Evolutionary conservation across 1,284 basidiomycete genomes (phyloP).

Genomic region (Crepidotus sp.): DNA sequence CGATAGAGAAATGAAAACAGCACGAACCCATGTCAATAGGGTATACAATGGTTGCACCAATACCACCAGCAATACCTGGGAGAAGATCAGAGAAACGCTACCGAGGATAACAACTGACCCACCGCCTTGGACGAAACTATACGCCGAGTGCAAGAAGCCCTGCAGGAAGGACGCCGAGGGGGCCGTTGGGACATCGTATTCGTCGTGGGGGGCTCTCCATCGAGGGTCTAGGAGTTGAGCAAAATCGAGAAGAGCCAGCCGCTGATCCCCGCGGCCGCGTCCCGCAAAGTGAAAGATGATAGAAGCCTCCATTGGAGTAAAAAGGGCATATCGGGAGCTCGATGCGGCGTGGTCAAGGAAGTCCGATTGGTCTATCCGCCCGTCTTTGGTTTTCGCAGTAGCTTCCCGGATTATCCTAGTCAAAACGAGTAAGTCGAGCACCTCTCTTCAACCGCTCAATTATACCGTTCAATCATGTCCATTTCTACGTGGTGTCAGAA

Average conservation of each 20-base stretch:
- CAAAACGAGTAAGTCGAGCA: conserved; percentile 14
- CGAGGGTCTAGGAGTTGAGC: conserved; percentile 81
- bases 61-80: conserved; percentile 78
- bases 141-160: conserved; percentile 55
- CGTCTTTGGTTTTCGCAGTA: conserved; percentile 83
- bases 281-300: conserved; percentile 96
- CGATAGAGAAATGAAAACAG: neutral
- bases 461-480: conserved; percentile 86
- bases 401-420: conserved; percentile 75
- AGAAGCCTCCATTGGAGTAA: conserved; percentile 92
- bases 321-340: conserved; percentile 80
- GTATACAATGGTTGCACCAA: conserved; percentile 90
- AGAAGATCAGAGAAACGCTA: conserved; percentile 7
- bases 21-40: conserved; percentile 86
- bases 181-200: conserved; percentile 28
- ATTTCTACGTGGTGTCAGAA: conserved; percentile 49
- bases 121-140: conserved; percentile 68
- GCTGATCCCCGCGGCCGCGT: conserved; percentile 57
- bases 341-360: conserved; percentile 70
- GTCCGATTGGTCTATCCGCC: conserved; percentile 79
- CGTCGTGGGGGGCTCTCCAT: conserved; percentile 65
- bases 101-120: conserved; percentile 1
- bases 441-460: neutral
- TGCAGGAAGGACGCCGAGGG: conserved; percentile 37
- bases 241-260: conserved; percentile 81